Percentiles rank a stretch among this genome's conserved stretches.
phyloP scores from a whole-genome alignment of 768 basidiomycete genomes.

The Sutorius australiensis region DNA sequence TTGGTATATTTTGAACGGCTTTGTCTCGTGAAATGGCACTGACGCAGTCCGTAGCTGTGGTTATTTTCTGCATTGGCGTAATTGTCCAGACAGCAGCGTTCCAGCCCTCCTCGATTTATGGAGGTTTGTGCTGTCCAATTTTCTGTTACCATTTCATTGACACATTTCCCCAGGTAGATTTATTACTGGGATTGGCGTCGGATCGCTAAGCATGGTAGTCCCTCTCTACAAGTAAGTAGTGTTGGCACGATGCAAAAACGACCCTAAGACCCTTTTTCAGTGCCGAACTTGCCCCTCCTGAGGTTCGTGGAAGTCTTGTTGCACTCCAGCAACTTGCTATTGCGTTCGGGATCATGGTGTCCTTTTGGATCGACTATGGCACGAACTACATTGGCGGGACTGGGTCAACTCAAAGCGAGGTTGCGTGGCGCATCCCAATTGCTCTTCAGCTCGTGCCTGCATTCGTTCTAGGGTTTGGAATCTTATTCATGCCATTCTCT shows the following conservation, averaged over 20 bases:
- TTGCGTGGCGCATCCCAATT: slow-evolving; percentile 75
- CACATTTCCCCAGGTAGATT: slow-evolving; percentile 46
- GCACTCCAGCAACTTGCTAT: slow-evolving; percentile 82
- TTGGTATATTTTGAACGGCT: slow-evolving; percentile 36
- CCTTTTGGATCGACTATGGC: slow-evolving; percentile 45
- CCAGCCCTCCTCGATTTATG: slow-evolving; percentile 60
- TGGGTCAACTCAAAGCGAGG: slow-evolving; percentile 51
- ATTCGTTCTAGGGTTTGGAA: slow-evolving; percentile 63
- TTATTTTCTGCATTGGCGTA: slow-evolving; percentile 67
- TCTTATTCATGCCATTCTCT: slow-evolving; percentile 76
- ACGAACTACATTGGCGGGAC: slow-evolving; percentile 73
- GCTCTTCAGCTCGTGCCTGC: slow-evolving; percentile 74
- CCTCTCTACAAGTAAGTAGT: slow-evolving; percentile 61
- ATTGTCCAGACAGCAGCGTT: slow-evolving; percentile 65
- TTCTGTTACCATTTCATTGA: neutral
- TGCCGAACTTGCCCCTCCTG: slow-evolving; percentile 67
- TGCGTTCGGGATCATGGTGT: slow-evolving; percentile 73
- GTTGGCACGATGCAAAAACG: neutral
- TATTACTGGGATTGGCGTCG: slow-evolving; percentile 77
- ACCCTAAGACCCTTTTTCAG: slow-evolving; percentile 7
- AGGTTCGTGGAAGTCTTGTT: slow-evolving; percentile 77
- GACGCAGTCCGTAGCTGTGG: slow-evolving; percentile 41
- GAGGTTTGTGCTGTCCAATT: slow-evolving; percentile 34
- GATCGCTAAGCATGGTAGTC: slow-evolving; percentile 79
- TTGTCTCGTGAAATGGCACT: neutral